A percentile compares a stretch with the other conserved stretches of the same genome.
Conservation (phyloP, 306 rosid genomes). For the Begonia peltatifolia region DNA sequence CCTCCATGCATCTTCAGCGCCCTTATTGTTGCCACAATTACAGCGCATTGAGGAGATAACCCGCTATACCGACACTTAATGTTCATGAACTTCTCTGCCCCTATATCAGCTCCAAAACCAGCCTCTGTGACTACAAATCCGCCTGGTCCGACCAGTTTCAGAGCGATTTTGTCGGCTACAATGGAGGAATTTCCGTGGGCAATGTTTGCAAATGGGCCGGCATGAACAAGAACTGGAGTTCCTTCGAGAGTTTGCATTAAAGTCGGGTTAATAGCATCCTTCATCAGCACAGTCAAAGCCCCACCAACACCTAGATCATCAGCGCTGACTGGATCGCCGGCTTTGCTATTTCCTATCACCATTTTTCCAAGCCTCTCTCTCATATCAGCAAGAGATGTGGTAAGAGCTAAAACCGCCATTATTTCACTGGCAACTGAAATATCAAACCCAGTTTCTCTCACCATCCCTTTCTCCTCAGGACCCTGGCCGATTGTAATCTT, state of each 20-base stretch:
- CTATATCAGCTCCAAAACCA: constrained; percentile 97
- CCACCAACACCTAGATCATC: constrained; percentile 98
- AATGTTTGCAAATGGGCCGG: constrained; percentile 94
- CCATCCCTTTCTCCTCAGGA: constrained; percentile 97
- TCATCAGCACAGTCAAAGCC: constrained; percentile 90
- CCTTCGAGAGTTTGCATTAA: constrained; percentile 99
- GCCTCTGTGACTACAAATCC: constrained; percentile 99
- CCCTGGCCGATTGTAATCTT: constrained; percentile 90
- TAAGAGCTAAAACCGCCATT: constrained; percentile 97
- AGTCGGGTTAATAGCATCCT: constrained; percentile 94
- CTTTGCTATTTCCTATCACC: constrained; percentile 90
- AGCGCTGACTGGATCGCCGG: constrained; percentile 81
- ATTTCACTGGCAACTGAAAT: constrained; percentile 97
- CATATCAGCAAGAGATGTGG: constrained; percentile 88
- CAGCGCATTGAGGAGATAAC: constrained; percentile 85
- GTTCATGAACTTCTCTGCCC: constrained; percentile 91
- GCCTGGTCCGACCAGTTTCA: constrained; percentile 86
- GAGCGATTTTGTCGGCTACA: constrained; percentile 94
- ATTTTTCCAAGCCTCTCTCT: constrained; percentile 91
- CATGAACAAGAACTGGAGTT: constrained; percentile 97
- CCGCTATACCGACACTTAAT: constrained; percentile 91
- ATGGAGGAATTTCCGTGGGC: constrained; percentile 97
- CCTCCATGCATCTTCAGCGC: constrained; percentile 98
- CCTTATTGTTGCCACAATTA: constrained; percentile 84
- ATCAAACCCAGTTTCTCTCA: constrained; percentile 93